Conservation (phyloP, 1,139 yeast species). For the Yamadazyma jaroonii region DNA sequence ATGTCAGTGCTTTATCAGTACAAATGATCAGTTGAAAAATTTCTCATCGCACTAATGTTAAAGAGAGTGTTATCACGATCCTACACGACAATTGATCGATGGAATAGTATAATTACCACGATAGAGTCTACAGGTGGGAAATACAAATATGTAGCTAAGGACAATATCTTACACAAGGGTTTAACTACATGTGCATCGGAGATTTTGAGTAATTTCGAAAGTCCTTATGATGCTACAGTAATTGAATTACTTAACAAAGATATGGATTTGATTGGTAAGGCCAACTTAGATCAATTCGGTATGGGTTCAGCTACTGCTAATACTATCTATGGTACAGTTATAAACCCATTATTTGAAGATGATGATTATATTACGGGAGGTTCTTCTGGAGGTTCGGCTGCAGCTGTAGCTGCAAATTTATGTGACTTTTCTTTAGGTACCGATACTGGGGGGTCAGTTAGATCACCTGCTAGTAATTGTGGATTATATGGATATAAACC, state of each 20-base stretch:
- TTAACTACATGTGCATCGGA: constrained; percentile 77
- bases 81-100: constrained; percentile 5
- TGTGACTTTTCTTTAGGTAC: constrained; percentile 78
- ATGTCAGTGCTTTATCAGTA: background rate
- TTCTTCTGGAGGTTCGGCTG: constrained; percentile 95
- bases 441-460: constrained; percentile 95
- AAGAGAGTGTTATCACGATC: background rate
- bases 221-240: constrained; percentile 85
- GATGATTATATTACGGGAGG: constrained; percentile 69
- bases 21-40: constrained; percentile 1
- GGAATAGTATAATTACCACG: constrained; percentile 11
- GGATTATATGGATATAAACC: constrained; percentile 89
- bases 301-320: constrained; percentile 80
- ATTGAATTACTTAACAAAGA: constrained; percentile 47
- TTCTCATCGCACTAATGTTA: constrained; percentile 3
- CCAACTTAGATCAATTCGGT: constrained; percentile 97
- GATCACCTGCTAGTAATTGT: constrained; percentile 88
- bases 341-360: constrained; percentile 57
- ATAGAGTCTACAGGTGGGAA: background rate
- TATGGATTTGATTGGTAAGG: constrained; percentile 64
- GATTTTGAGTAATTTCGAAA: constrained; percentile 53
- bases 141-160: constrained; percentile 44
- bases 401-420: constrained; percentile 72
- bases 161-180: constrained; percentile 67
- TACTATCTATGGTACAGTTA: constrained; percentile 61